These are phyloP conservation scores for Wallacemonas sp. DNA, from an alignment of 208 protist genomes.

Conservation along the genomic window DNA sequence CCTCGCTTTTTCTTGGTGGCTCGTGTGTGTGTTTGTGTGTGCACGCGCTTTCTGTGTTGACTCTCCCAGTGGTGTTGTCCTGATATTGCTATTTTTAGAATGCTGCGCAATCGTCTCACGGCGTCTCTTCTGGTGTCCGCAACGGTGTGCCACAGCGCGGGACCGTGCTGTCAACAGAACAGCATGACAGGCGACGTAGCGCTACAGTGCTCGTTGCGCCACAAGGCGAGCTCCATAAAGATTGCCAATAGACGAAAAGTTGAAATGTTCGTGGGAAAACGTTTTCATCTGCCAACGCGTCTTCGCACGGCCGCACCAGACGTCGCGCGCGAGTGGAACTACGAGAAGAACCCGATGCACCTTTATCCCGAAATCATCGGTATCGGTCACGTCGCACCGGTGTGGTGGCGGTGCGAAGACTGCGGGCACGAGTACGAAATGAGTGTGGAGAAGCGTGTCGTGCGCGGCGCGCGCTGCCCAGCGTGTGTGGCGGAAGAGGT, in stretches of 20 bases:
- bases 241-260: slow-evolving; percentile 85
- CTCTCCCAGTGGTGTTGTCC: neutral
- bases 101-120: neutral
- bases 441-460: slow-evolving; percentile 90
- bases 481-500: slow-evolving; percentile 26
- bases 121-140: neutral
- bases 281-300: slow-evolving; percentile 82
- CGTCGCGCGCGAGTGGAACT: slow-evolving; percentile 88
- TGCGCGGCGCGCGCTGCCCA: slow-evolving; percentile 78
- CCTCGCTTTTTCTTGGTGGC: neutral
- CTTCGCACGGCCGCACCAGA: slow-evolving; percentile 82
- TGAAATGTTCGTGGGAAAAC: slow-evolving; percentile 83
- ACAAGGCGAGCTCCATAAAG: slow-evolving; percentile 40
- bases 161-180: neutral
- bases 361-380: slow-evolving; percentile 86
- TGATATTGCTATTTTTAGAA: neutral
- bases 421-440: slow-evolving; percentile 66
- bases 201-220: neutral
- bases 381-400: slow-evolving; percentile 69
- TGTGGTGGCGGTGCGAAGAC: slow-evolving; percentile 72
- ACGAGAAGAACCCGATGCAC: slow-evolving; percentile 77
- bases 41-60: neutral
- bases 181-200: neutral
- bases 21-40: neutral
- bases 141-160: too few relatives aligned